These are phyloP conservation scores for Breynia disticha DNA, from an alignment of 441 rosid genomes.

Conservation along the genomic window DNA sequence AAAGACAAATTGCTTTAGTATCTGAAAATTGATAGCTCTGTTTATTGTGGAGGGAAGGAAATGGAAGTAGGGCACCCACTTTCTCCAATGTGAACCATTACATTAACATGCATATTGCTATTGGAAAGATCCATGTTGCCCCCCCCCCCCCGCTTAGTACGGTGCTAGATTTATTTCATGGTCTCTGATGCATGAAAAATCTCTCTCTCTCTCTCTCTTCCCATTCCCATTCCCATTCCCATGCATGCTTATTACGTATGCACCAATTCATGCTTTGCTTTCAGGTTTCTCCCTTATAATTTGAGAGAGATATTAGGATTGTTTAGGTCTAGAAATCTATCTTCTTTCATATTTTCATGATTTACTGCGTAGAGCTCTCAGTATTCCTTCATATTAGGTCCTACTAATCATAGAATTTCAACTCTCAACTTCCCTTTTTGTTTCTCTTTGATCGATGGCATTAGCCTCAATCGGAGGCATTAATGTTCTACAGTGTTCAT, in stretches of 20 bases:
- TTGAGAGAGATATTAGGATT: background rate
- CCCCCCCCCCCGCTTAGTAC: slow-evolving; percentile 26
- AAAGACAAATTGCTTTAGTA: slow-evolving; percentile 7
- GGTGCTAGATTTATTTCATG: slow-evolving; percentile 10
- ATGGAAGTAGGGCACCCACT: background rate
- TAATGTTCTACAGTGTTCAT: no score
- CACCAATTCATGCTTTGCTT: slow-evolving; percentile 28
- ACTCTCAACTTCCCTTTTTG: no score
- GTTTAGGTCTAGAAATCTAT: background rate
- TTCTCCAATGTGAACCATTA: background rate
- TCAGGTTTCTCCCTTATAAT: background rate
- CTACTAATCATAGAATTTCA: no score
- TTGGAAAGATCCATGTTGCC: slow-evolving; percentile 14
- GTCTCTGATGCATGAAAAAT: slow-evolving; percentile 21
- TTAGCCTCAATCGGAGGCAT: no score
- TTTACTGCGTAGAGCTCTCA: no score
- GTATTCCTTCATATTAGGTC: no score
- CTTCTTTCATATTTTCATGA: no score
- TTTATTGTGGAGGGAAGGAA: background rate
- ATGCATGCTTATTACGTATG: slow-evolving; percentile 65
- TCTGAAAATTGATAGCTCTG: background rate
- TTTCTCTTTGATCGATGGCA: no score
- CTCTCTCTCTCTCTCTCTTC: background rate
- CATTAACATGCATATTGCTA: background rate
- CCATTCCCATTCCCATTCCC: slow-evolving; percentile 15